Percentiles rank a stretch among this genome's conserved stretches.
Evolutionary conservation across 805 yeast genomes (phyloP).

Genomic region (Debaryomyces maramus): DNA sequence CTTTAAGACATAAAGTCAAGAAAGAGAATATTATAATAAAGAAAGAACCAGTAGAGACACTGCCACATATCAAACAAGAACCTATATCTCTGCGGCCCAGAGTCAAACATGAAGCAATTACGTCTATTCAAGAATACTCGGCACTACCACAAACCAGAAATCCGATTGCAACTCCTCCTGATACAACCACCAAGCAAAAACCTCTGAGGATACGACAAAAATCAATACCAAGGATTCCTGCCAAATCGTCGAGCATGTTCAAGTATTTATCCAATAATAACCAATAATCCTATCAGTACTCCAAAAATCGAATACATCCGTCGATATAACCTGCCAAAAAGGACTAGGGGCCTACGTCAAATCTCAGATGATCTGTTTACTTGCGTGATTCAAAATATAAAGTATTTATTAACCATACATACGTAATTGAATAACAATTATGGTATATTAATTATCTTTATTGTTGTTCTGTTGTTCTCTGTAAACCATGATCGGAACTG

Average conservation of each 20-base stretch:
- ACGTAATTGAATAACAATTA: neutral
- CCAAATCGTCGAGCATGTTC: slow-evolving; percentile 7
- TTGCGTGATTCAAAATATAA: neutral
- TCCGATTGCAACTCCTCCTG: too few relatives aligned
- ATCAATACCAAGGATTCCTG: slow-evolving; percentile 3
- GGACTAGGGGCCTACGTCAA: too few relatives aligned
- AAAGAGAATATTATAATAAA: neutral
- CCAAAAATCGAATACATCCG: too few relatives aligned
- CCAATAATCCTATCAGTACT: neutral
- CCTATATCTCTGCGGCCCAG: neutral
- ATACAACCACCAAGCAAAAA: neutral
- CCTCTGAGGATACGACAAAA: neutral
- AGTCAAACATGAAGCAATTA: neutral
- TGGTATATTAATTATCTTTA: neutral
- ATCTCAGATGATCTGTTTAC: too few relatives aligned
- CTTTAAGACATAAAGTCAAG: slow-evolving; percentile 1
- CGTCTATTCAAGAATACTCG: too few relatives aligned
- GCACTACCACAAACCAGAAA: too few relatives aligned
- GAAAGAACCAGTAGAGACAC: neutral
- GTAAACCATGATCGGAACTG: slow-evolving; percentile 56
- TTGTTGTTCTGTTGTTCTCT: slow-evolving; percentile 27
- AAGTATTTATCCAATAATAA: slow-evolving; percentile 1
- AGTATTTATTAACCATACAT: neutral
- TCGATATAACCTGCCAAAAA: too few relatives aligned
- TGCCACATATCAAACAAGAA: slow-evolving; percentile 2